Conservation (phyloP, 2,329 filamentous ascomycete species). For the Colletotrichum siamense region DNA sequence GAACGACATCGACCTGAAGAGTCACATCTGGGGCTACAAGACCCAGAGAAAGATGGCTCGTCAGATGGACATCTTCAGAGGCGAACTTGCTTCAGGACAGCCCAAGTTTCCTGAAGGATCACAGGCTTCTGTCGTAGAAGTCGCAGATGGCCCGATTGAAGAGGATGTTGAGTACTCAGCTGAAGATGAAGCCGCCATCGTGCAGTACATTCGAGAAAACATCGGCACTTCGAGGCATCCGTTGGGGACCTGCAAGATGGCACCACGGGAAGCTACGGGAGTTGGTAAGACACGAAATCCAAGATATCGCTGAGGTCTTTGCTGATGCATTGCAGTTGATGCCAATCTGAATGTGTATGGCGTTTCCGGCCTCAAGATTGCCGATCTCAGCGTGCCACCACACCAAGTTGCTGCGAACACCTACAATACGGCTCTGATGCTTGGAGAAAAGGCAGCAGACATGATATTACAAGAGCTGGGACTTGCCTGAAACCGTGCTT, state of each 20-base stretch:
- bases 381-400: slow-evolving; percentile 40
- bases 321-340: slow-evolving; percentile 34
- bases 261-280: slow-evolving; percentile 34
- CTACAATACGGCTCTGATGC: slow-evolving; percentile 49
- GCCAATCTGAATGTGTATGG: slow-evolving; percentile 47
- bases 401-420: slow-evolving; percentile 53
- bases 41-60: slow-evolving; percentile 65
- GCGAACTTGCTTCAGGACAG: slow-evolving; percentile 47
- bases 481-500: not conserved
- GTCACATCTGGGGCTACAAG: slow-evolving; percentile 70
- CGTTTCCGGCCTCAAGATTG: slow-evolving; percentile 44
- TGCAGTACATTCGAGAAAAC: slow-evolving; percentile 46
- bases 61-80: slow-evolving; percentile 57
- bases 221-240: slow-evolving; percentile 51
- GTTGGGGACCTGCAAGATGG: slow-evolving; percentile 52
- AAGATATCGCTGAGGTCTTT: not conserved
- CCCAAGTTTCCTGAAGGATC: slow-evolving; percentile 48
- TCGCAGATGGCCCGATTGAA: not conserved
- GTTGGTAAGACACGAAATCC: slow-evolving; percentile 22
- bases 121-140: slow-evolving; percentile 37
- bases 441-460: slow-evolving; percentile 50
- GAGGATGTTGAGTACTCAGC: slow-evolving; percentile 49
- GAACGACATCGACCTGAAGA: slow-evolving; percentile 60
- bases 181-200: slow-evolving; percentile 56
- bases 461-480: slow-evolving; percentile 43